Base-by-base conservation (phyloP, 2,329 filamentous ascomycete genomes). In the Diplodia mutila region DNA sequence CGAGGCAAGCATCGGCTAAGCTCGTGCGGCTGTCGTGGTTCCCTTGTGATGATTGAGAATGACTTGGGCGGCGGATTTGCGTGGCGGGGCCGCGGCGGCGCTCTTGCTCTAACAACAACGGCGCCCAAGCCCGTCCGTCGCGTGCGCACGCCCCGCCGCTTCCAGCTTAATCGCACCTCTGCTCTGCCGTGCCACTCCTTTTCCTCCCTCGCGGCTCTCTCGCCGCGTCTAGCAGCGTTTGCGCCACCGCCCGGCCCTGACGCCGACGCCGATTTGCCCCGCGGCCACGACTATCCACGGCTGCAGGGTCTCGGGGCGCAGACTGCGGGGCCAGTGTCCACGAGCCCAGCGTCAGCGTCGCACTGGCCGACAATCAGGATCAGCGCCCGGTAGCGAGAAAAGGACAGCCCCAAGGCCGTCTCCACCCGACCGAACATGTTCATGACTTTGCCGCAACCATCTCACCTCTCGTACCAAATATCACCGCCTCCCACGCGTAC, bases 271-370 rank as follows among this genome's bases (percentile, higher is more conserved):
- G n/a, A n/a, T 11, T 37, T 37, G 1, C 3, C 11, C 52, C 27
- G 52, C 18, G 23, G 37, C 37, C 55, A 48, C 55, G 55, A 48
- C 23, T 27, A 48, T n/a, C 4, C 12, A 21, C 55, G 11, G 55
- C 37, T 46, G 34, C 37, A 59, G 55, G 55, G 37, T 16, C 23
- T 46, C n/a, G 53, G 21, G 55, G 55, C 37, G 55, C 37, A 21
- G 57, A n/a, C 39, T 21, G 57, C 39, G 37, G 46, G 59, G 59
- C 59, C 27, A 37, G 49, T 37, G 59, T 23, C 49, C 59, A 63
- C 59, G 59, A 63, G 59, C 59, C 59, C 59, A 51, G 25, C 59
- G 59, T 63, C 59, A 63, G 59, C 59, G 59, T 52, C 11, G 59
- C 59, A 51, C 59, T 61, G 16, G 57, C 32, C 16, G 54, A 27